Percentiles rank a stretch among this genome's conserved stretches.
Conservation (phyloP, 352 stramenopile genomes). For the Pythium apleroticum region DNA sequence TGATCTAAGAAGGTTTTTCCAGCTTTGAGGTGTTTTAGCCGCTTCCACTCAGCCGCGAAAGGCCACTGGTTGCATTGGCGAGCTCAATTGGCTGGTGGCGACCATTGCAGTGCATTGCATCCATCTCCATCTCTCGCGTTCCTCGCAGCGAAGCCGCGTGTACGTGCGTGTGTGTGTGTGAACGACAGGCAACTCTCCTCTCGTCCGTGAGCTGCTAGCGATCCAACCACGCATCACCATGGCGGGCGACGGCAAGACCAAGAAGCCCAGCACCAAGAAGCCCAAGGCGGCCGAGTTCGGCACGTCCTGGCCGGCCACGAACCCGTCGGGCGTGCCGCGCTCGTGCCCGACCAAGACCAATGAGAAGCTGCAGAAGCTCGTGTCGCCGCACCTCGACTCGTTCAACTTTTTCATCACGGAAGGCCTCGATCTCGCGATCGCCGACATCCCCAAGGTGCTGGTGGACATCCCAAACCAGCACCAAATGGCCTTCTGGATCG, state of each 20-base stretch:
- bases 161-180: not conserved
- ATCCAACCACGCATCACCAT: slow-evolving; percentile 26
- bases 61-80: slow-evolving; percentile 9
- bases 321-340: slow-evolving; percentile 73
- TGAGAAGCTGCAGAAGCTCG: slow-evolving; percentile 87
- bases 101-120: slow-evolving; percentile 11
- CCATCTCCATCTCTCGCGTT: slow-evolving; percentile 4
- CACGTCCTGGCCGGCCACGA: slow-evolving; percentile 77
- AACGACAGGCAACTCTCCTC: not conserved
- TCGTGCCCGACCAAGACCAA: slow-evolving; percentile 77
- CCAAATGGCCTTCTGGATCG: slow-evolving; percentile 86
- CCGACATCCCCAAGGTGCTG: slow-evolving; percentile 90
- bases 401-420: slow-evolving; percentile 98
- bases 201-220: not conserved
- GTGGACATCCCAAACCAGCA: slow-evolving; percentile 90
- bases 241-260: slow-evolving; percentile 46
- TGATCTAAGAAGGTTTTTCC: slow-evolving; percentile 2
- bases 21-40: slow-evolving; percentile 22
- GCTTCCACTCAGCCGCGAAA: slow-evolving; percentile 30
- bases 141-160: not conserved
- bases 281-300: slow-evolving; percentile 37
- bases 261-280: slow-evolving; percentile 49
- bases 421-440: slow-evolving; percentile 92
- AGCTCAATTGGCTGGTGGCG: slow-evolving; percentile 19
- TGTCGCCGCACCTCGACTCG: slow-evolving; percentile 96